These are phyloP conservation scores for Oryza glumipatula DNA, from an alignment of 176 grass and related monocot species.

Conservation along the genomic window DNA sequence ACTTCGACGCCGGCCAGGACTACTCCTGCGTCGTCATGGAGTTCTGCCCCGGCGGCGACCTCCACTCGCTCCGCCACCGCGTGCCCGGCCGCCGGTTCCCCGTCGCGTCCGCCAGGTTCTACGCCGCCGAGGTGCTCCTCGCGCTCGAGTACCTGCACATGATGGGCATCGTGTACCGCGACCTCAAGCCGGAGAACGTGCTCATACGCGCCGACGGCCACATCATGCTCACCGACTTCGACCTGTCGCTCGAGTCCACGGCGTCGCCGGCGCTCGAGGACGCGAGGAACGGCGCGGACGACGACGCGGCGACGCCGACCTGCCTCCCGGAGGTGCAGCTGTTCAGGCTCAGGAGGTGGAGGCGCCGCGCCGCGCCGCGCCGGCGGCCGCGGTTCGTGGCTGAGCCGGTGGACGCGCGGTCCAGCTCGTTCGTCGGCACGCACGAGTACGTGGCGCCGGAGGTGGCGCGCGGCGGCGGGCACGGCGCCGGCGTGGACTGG, in stretches of 20 bases:
- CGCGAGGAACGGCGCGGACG: neutral
- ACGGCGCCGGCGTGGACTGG: slow-evolving; percentile 95
- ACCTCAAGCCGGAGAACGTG: slow-evolving; percentile 98
- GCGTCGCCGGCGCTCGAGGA: slow-evolving; percentile 70
- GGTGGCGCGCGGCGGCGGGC: slow-evolving; percentile 70
- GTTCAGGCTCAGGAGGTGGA: slow-evolving; percentile 41
- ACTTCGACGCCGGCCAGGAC: slow-evolving; percentile 82
- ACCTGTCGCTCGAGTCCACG: slow-evolving; percentile 91
- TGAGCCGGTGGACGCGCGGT: slow-evolving; percentile 77
- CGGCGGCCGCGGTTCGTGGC: slow-evolving; percentile 65
- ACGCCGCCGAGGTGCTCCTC: slow-evolving; percentile 89
- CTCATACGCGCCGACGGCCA: slow-evolving; percentile 90
- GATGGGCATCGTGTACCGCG: slow-evolving; percentile 98
- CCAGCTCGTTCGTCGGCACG: slow-evolving; percentile 87
- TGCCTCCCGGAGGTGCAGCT: slow-evolving; percentile 70
- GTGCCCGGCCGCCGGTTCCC: slow-evolving; percentile 79
- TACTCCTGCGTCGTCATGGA: slow-evolving; percentile 98
- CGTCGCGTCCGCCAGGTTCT: slow-evolving; percentile 73
- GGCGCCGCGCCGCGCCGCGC: slow-evolving; percentile 11
- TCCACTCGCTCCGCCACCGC: slow-evolving; percentile 87
- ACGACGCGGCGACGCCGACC: neutral
- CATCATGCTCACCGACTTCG: slow-evolving; percentile 99
- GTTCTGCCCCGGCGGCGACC: slow-evolving; percentile 87
- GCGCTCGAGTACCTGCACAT: slow-evolving; percentile 96
- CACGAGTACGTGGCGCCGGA: slow-evolving; percentile 97